Evolutionary conservation across 2,329 filamentous ascomycete genomes (phyloP), one percentile per base, ranked within the genome.

Genomic region (Apiospora aurea): DNA sequence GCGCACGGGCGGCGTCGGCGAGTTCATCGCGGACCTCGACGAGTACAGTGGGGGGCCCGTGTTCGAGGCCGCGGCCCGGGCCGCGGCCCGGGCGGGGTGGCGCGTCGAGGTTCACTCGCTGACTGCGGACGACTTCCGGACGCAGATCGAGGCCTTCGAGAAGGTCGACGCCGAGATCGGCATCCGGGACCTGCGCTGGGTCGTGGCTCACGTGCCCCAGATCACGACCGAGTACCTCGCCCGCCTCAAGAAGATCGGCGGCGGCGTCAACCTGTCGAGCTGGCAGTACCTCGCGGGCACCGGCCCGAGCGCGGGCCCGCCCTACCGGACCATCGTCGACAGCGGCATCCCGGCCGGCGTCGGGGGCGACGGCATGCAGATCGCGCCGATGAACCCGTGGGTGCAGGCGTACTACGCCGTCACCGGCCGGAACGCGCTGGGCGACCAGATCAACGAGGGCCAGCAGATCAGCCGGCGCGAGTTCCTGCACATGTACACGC

Each of bases 361-460:
- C 16, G 78, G 78, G 0, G 76, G 72, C 11, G 78, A 80, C 21
- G 78, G 78, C 11, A 78, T 78, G 72, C 76, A 79, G 53, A 78
- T 79, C n/a, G 78, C 77, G 34, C 77, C 78, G 2, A 44, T 79
- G 71, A 79, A 76, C 61, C 78, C 78, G n/a, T 78, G 76, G 77
- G 71, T 78, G 26, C 78, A 79, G 38, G 73, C 74, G 13, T 80
- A 80, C 64, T 79, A 78, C 53, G 78, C 78, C 18, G 75, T 75
- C 4, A 79, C 77, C n/a, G 78, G 78, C 26, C 73, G 71, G 70
- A 79, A 78, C 70, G 76, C 78, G 1, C 64, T 75, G 0, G 78
- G 78, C 0, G 73, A 76, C 21, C 47, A 74, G 69, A 78, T 79
- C 53, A 79, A 79, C 49, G 51, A 71, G 4, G 77, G 76, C 8